phyloP scores from a whole-genome alignment of 208 protist species.

The Leishmania arabica region DNA sequence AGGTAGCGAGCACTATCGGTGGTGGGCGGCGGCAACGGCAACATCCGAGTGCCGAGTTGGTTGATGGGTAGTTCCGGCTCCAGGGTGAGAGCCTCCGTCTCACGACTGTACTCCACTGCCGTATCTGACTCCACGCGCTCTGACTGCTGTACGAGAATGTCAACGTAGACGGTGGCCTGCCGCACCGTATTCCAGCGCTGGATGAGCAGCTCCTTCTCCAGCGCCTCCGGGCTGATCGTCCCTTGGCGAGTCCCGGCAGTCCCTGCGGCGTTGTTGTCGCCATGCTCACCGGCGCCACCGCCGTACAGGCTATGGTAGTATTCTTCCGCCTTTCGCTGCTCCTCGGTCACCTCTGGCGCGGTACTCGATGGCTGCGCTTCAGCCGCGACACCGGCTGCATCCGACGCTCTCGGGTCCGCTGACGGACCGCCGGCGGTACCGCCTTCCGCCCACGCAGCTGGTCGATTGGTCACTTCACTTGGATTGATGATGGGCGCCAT shows the following conservation, averaged over 20 bases:
- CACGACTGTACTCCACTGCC: constrained; percentile 65
- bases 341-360: constrained; percentile 14
- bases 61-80: constrained; percentile 47
- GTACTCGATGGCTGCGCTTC: not conserved
- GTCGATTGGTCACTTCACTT: constrained; percentile 5
- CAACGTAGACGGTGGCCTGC: constrained; percentile 64
- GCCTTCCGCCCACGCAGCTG: not conserved
- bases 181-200: constrained; percentile 65
- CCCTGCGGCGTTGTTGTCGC: not conserved
- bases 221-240: constrained; percentile 27
- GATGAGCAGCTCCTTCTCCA: constrained; percentile 56
- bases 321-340: constrained; percentile 18
- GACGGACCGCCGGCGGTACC: constrained; percentile 7
- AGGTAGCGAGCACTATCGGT: constrained; percentile 51
- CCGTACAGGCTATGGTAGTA: constrained; percentile 34
- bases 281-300: not conserved
- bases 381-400: not conserved
- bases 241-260: constrained; percentile 9
- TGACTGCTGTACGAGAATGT: constrained; percentile 77
- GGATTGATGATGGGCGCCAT: constrained; percentile 5
- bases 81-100: constrained; percentile 67
- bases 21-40: constrained; percentile 49
- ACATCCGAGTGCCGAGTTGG: constrained; percentile 37
- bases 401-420: not conserved
- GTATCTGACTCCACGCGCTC: constrained; percentile 67